A percentile compares a stretch with the other conserved stretches of the same genome.
These are phyloP conservation scores for Populus trichocarpa DNA, from an alignment of 441 rosid species.

Conservation along the genomic window DNA sequence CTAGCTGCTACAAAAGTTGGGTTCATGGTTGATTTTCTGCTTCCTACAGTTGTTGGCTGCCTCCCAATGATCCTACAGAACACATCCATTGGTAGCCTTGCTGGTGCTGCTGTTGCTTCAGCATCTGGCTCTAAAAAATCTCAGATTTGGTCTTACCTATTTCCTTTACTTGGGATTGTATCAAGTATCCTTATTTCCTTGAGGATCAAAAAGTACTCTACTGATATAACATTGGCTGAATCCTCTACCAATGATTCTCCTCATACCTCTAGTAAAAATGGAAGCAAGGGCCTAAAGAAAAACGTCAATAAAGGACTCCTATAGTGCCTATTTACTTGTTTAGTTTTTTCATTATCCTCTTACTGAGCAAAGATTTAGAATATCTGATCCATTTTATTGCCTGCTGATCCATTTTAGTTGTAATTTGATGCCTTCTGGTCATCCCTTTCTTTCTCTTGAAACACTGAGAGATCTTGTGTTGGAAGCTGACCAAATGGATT, in stretches of 20 bases:
- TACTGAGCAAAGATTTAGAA: background rate
- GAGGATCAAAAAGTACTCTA: conserved; percentile 68
- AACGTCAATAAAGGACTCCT: conserved; percentile 19
- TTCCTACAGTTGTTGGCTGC: conserved; percentile 75
- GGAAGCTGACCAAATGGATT: background rate
- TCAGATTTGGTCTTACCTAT: conserved; percentile 61
- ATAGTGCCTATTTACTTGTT: background rate
- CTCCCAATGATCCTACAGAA: conserved; percentile 94
- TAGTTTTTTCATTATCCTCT: background rate
- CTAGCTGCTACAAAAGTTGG: conserved; percentile 81
- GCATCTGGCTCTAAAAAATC: conserved; percentile 57
- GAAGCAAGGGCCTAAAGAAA: conserved; percentile 30
- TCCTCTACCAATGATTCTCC: conserved; percentile 36
- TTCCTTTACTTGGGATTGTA: conserved; percentile 67
- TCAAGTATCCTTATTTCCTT: conserved; percentile 79
- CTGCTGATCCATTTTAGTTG: background rate
- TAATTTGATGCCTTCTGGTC: background rate
- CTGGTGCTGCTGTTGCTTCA: conserved; percentile 86
- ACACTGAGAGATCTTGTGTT: background rate
- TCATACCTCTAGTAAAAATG: conserved; percentile 18
- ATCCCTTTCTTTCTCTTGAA: background rate
- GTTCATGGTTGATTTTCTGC: conserved; percentile 72
- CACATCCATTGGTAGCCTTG: conserved; percentile 90
- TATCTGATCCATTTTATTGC: background rate
- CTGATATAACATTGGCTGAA: conserved; percentile 37